Conservation (phyloP, 495 filamentous ascomycete genomes). For the Xylaria nigripes region DNA sequence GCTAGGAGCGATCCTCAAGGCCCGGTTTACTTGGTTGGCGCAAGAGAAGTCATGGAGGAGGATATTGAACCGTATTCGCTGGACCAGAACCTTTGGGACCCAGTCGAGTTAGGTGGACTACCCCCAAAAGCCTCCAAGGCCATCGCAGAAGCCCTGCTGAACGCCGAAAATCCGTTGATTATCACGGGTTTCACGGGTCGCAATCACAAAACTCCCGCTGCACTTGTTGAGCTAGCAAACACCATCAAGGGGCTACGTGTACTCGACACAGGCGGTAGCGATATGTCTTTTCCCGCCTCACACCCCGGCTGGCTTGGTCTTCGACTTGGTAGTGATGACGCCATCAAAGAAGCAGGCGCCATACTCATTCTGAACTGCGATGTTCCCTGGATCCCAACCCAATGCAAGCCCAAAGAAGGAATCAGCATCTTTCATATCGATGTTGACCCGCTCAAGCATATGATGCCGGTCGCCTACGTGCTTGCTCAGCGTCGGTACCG, state of each 20-base stretch:
- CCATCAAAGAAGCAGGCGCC: conserved; percentile 67
- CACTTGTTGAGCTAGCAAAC: conserved; percentile 71
- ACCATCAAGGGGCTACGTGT: conserved; percentile 72
- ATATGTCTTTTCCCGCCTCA: conserved; percentile 91
- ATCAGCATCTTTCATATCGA: conserved; percentile 77
- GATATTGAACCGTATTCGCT: conserved; percentile 77
- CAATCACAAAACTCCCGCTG: conserved; percentile 57
- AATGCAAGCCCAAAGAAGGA: conserved; percentile 48
- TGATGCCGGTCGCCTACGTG: conserved; percentile 81
- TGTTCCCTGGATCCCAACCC: conserved; percentile 58
- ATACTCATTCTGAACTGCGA: conserved; percentile 85
- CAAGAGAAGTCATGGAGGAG: conserved; percentile 86
- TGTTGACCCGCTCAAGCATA: conserved; percentile 76
- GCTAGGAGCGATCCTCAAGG: conserved; percentile 74
- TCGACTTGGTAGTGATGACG: conserved; percentile 66
- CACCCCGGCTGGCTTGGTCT: conserved; percentile 66
- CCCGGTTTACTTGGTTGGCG: conserved; percentile 77
- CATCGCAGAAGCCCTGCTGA: conserved; percentile 63
- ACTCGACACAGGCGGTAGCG: conserved; percentile 81
- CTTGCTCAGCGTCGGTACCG: conserved; percentile 65
- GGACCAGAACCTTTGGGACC: conserved; percentile 64
- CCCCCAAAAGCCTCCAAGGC: conserved; percentile 53
- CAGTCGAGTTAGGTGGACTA: conserved; percentile 68
- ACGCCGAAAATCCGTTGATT: conserved; percentile 66
- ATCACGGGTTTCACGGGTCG: conserved; percentile 81